phyloP scores from a whole-genome alignment of 495 filamentous ascomycete genomes.

The Tetracladium marchalianum region DNA sequence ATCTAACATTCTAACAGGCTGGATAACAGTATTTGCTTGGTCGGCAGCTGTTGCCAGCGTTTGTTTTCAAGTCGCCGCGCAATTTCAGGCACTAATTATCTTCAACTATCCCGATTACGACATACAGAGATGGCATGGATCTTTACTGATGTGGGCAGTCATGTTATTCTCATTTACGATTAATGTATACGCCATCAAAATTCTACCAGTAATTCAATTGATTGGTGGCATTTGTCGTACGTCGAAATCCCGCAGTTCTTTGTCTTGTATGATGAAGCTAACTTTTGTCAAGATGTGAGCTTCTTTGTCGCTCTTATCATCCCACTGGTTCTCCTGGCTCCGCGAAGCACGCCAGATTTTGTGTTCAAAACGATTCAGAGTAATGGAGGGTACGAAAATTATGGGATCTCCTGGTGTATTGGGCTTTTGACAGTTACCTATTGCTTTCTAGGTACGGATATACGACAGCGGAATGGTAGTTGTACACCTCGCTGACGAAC shows the following conservation, averaged over 20 bases:
- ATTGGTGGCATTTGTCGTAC: conserved; percentile 28
- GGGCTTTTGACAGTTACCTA: conserved; percentile 21
- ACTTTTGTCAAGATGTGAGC: conserved; percentile 21
- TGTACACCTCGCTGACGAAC: no score
- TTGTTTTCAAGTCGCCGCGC: conserved; percentile 1
- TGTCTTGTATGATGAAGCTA: no score
- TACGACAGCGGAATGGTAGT: no score
- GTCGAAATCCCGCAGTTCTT: no score
- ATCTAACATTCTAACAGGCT: neutral
- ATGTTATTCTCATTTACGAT: conserved; percentile 26
- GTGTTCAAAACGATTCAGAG: conserved; percentile 30
- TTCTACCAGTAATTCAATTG: conserved; percentile 33
- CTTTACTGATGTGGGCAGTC: conserved; percentile 35
- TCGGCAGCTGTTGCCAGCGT: conserved; percentile 6
- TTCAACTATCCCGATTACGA: conserved; percentile 23
- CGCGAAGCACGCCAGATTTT: conserved; percentile 26
- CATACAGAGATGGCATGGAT: conserved; percentile 33
- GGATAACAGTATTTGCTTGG: conserved; percentile 12
- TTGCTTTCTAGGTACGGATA: neutral
- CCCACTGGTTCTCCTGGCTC: conserved; percentile 27
- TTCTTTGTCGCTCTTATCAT: conserved; percentile 31
- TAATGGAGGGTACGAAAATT: conserved; percentile 28
- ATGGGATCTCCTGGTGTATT: conserved; percentile 29
- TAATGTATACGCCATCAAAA: conserved; percentile 28
- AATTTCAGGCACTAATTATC: conserved; percentile 15